Evolutionary conservation across 73 alveolate species (phyloP).

Genomic region (Paramecium primaurelia): DNA sequence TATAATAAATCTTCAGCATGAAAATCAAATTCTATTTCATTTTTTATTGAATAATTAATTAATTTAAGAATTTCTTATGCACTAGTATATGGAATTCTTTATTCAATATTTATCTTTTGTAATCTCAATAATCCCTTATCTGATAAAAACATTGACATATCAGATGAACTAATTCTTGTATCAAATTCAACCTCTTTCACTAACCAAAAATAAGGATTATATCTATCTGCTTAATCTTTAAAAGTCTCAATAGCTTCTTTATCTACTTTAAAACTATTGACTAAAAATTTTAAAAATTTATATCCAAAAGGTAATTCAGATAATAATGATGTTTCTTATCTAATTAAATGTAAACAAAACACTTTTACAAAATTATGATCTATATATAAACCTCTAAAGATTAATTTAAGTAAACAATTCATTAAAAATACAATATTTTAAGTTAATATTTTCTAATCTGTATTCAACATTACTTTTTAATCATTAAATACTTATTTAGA

Average conservation of each 20-base stretch:
- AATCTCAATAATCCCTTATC: slow-evolving; percentile 43
- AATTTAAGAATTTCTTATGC: slow-evolving; percentile 16
- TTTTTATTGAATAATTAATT: slow-evolving; percentile 19
- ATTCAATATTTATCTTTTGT: slow-evolving; percentile 47
- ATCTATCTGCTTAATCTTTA: slow-evolving; percentile 42
- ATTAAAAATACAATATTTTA: slow-evolving; percentile 5
- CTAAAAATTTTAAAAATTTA: slow-evolving; percentile 47
- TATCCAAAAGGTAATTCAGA: slow-evolving; percentile 52
- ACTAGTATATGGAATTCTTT: slow-evolving; percentile 7
- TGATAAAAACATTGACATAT: slow-evolving; percentile 29
- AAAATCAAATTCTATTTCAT: slow-evolving; percentile 55
- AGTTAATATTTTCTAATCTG: slow-evolving; percentile 43
- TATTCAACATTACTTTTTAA: neutral
- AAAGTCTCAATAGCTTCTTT: slow-evolving; percentile 40
- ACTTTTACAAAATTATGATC: slow-evolving; percentile 59
- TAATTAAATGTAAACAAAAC: slow-evolving; percentile 27
- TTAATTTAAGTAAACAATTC: slow-evolving; percentile 39
- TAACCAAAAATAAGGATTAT: slow-evolving; percentile 59
- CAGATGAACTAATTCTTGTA: slow-evolving; percentile 20
- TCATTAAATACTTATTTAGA: slow-evolving; percentile 12
- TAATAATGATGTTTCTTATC: slow-evolving; percentile 38
- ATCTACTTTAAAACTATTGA: slow-evolving; percentile 52
- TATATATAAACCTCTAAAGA: slow-evolving; percentile 48
- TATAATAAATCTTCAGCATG: slow-evolving; percentile 31
- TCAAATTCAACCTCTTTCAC: slow-evolving; percentile 52